Evolutionary conservation across 163 green algal species (phyloP), one percentile per base, ranked within the genome.

Genomic region (Chlamydomonas reinhardtii): DNA sequence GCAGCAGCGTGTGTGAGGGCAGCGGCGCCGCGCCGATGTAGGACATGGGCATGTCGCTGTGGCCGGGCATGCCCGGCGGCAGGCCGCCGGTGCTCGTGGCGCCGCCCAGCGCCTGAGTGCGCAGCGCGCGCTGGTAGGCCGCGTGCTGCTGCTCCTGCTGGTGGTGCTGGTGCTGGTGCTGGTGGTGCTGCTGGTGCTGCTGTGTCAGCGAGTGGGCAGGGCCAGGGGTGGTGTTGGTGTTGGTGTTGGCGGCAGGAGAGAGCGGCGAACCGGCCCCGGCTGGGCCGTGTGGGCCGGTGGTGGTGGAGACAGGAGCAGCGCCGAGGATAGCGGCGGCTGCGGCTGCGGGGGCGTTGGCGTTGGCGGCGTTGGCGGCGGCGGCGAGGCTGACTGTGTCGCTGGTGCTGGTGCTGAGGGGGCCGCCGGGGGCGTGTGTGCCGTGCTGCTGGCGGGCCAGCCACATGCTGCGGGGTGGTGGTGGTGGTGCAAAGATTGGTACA

Each of bases 371-470:
- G 12, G 48, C 48, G 1, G 48, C 48, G 17, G 48, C 48, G 6
- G 19, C 48, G 11, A 56, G 19, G 48, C 48, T 56, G 48, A 14
- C 48, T 17, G 48, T 56, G 48, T 56, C 48, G 48, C 48, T 56
- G 48, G 17, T 56, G 48, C 19, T 56, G 48, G 48, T 56, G 48
- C 48, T 56, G 48, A 56, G 48, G 6, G 14, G 48, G 62, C 62
- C 62, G 27, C n/a, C 27, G 27, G 24, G 27, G 62, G 48, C 27
- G 2, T n/a, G 65, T 9, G 39, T 74, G n/a, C 32, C 43, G 25
- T 56, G 37, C 37, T 65, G 37, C 43, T 74, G 62, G 8, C 48
- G 66, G 15, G 77, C 77, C 11, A 84, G 77, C 77, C 77, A 84
- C 77, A 84, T 84, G 43, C 65, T 84, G 77, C 32, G 66, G 31